phyloP scores from a whole-genome alignment of 768 basidiomycete species.

The Termitomyces bulborhizus region DNA sequence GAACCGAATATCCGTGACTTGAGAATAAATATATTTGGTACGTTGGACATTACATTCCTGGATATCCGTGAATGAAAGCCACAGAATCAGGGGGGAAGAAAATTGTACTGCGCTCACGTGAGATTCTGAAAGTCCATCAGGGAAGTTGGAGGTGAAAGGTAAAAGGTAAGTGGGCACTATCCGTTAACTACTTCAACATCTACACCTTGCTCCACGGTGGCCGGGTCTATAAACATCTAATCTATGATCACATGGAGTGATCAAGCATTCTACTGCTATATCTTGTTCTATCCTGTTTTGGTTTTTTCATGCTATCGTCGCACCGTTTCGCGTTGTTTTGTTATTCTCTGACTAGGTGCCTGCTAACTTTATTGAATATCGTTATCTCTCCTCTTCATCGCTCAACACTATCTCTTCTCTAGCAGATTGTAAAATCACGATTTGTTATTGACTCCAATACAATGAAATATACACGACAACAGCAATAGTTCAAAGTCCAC shows the following conservation, averaged over 20 bases:
- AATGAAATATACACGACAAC: neutral
- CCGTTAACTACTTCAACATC: neutral
- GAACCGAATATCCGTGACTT: too few species aligned
- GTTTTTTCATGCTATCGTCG: neutral
- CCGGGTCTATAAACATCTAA: neutral
- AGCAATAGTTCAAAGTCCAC: neutral
- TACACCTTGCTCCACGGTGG: neutral
- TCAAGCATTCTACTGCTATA: neutral
- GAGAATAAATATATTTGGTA: too few species aligned
- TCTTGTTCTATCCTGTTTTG: too few species aligned
- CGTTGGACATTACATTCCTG: too few species aligned
- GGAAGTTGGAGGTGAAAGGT: too few species aligned
- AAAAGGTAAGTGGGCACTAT: too few species aligned
- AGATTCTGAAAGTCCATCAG: too few species aligned
- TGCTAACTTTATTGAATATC: too few species aligned
- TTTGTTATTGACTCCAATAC: neutral
- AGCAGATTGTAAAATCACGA: neutral
- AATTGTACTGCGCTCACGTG: too few species aligned
- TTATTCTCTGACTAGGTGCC: too few species aligned
- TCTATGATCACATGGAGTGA: neutral
- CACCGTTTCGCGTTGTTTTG: slow-evolving; percentile 3
- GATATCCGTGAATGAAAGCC: too few species aligned
- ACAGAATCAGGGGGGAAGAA: too few species aligned
- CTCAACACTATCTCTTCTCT: neutral
- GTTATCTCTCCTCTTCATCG: slow-evolving; percentile 15